A percentile compares a stretch with the other conserved stretches of the same genome.
Conservation (phyloP, 1,284 basidiomycete genomes). For the Veloboletus limbatus region DNA sequence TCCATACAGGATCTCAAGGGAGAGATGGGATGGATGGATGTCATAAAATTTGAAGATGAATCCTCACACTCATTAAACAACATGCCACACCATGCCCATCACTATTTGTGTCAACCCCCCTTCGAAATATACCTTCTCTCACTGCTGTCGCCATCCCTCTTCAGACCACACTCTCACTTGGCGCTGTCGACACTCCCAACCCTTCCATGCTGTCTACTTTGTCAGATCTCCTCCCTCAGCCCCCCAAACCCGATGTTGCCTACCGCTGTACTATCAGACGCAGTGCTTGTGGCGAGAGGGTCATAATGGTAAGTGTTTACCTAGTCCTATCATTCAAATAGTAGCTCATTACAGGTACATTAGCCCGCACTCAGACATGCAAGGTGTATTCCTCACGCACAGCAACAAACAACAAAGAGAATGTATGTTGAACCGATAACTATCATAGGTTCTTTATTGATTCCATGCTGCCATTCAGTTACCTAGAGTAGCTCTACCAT, state of each 20-base stretch:
- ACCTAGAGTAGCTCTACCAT: too few relatives aligned
- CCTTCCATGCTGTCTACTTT: not conserved
- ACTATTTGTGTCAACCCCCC: not conserved
- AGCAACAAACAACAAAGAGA: too few relatives aligned
- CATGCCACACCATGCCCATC: not conserved
- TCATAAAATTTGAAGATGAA: constrained; percentile 1
- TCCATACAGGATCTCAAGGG: constrained; percentile 4
- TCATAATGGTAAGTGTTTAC: not conserved
- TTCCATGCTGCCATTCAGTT: too few relatives aligned
- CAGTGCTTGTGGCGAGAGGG: not conserved
- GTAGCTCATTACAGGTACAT: too few relatives aligned
- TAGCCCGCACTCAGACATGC: too few relatives aligned
- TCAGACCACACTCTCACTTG: too few relatives aligned
- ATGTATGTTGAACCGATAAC: too few relatives aligned
- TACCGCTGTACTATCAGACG: not conserved
- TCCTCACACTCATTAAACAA: constrained; percentile 5
- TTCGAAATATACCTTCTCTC: not conserved
- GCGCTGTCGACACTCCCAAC: too few relatives aligned
- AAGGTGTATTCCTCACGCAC: too few relatives aligned
- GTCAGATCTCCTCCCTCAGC: not conserved
- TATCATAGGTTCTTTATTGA: too few relatives aligned
- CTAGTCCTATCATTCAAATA: too few relatives aligned
- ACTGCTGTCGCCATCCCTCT: too few relatives aligned
- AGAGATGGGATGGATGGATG: constrained; percentile 7
- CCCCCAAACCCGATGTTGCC: not conserved